Evolutionary conservation across 2,329 filamentous ascomycete species (phyloP).

Genomic region (Sordariomycetes sp.): DNA sequence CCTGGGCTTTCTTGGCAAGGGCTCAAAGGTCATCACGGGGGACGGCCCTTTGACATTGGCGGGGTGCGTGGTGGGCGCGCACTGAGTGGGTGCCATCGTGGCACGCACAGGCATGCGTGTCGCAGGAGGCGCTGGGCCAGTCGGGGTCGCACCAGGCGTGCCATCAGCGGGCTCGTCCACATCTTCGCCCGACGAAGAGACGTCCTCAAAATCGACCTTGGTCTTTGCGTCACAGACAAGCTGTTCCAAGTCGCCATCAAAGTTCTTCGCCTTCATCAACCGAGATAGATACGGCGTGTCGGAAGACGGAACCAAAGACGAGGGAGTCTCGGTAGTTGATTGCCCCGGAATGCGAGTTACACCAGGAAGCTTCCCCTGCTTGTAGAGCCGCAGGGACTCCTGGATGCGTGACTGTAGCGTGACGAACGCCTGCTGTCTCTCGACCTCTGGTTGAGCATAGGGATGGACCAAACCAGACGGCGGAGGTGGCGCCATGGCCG

Average conservation of each 20-base stretch:
- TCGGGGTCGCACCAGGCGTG: conserved; percentile 1
- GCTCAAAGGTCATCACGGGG: background rate
- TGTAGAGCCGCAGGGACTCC: conserved; percentile 37
- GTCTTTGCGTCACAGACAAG: conserved; percentile 46
- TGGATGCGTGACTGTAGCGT: conserved; percentile 38
- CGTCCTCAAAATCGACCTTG: conserved; percentile 33
- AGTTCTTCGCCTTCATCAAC: conserved; percentile 47
- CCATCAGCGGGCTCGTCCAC: conserved; percentile 24
- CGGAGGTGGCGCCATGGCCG: conserved; percentile 15
- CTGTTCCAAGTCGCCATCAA: conserved; percentile 44
- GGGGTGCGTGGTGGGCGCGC: background rate
- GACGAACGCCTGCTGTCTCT: conserved; percentile 36
- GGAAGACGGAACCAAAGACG: conserved; percentile 34
- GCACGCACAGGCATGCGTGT: background rate
- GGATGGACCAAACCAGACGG: conserved; percentile 43
- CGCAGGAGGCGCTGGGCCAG: background rate
- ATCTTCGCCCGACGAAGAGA: conserved; percentile 38
- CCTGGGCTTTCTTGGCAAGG: background rate
- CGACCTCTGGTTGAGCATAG: conserved; percentile 42
- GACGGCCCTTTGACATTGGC: background rate
- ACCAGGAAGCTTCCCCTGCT: conserved; percentile 24
- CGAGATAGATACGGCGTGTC: conserved; percentile 55
- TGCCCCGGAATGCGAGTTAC: conserved; percentile 8
- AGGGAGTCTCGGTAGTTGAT: conserved; percentile 3
- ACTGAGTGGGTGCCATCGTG: background rate